Base-by-base conservation (phyloP, 2,329 filamentous ascomycete species). In the Trichoderma sp. region DNA sequence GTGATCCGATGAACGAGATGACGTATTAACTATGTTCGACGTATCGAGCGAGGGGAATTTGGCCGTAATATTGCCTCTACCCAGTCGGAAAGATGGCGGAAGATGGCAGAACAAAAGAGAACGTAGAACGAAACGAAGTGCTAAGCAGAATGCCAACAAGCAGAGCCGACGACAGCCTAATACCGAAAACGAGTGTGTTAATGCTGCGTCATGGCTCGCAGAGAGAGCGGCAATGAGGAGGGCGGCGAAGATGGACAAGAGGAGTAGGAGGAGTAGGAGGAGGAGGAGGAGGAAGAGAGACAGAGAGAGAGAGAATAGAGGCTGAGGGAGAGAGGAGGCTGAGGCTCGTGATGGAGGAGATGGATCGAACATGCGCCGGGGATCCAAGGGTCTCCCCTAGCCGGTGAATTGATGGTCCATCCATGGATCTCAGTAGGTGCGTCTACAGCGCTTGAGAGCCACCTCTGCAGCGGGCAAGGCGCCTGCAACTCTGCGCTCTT, bases 151-250 rank as follows among this genome's bases (percentile, higher is more conserved):
- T 34, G 24, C 15, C 26, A 51, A 28, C 6, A n/a, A 34, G 48
- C 39, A 62, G 48, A 62, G 52, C 59, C 59, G 59, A 54, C 59
- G 24, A 45, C 59, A 62, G 48, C 47, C 17, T 12, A 45, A 45
- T 44, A 62, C 39, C 47, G 10, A 10, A 39, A 62, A 62, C 59
- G 59, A 62, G 39, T 45, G 59, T 54, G 59, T 62, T 62, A 62
- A 21, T 24, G 59, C 59, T 62, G 59, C 59, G 48, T 62, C 59
- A 62, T 62, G 48, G 48, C 28, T 34, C 34, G 17, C n/a, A 50
- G 47, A 62, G 59, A 41, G 47, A 62, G 58, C 47, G 58, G 15
- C n/a, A 24, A 44, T 28, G n/a, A 24, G 10, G 43, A 50, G 34
- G 12, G 34, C 10, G n/a, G 34, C 0, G n/a, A 14, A 10, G 12